Evolutionary conservation across 2,329 filamentous ascomycete species (phyloP), one percentile per base, ranked within the genome.

Genomic region (Aspergillus sp.): DNA sequence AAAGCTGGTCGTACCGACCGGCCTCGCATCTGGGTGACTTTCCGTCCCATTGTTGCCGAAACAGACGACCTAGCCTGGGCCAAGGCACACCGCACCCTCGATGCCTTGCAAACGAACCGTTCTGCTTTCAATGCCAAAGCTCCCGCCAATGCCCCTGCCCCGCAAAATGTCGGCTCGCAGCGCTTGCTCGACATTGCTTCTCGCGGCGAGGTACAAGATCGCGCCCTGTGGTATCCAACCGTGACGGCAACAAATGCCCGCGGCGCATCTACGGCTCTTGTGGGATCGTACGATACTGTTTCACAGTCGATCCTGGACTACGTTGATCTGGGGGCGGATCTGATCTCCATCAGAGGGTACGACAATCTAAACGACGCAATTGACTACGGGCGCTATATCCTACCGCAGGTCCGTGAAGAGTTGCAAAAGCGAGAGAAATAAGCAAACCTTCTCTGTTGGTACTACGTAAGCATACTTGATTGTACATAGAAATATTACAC

Each of bases 1-100:
- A 81, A 81, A 61, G 84, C 84, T 2, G 84, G 84, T 0, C 79
- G 84, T 1, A 67, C 60, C 0, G 84, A 87, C 61, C 73, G 79
- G 0, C 84, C 84, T 6, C 73, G 82, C 4, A 87, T 87, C 64
- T 87, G 84, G 84, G 84, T 87, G 1, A 86, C 84, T 0, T 87
- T 87, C 78, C 78, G 84, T 2, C 84, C 84, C 3, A 87, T 87
- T 58, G 64, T 81, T 0, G 84, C 84, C 0, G 84, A 86, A 71
- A 87, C 84, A 0, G 84, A 87, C 14, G 84, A 86, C 19, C 76
- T 87, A 6, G 84, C 84, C 1, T 87, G 84, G 84, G 77, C 76
- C 3, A 87, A 86, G 72, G 84, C 84, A 3, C 78, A 86, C 67
- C 75, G 76, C 25, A 86, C 80, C 0, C 77, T 87, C 0, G 83